phyloP scores from a whole-genome alignment of 2,329 filamentous ascomycete species.

The Thelonectria discophora region DNA sequence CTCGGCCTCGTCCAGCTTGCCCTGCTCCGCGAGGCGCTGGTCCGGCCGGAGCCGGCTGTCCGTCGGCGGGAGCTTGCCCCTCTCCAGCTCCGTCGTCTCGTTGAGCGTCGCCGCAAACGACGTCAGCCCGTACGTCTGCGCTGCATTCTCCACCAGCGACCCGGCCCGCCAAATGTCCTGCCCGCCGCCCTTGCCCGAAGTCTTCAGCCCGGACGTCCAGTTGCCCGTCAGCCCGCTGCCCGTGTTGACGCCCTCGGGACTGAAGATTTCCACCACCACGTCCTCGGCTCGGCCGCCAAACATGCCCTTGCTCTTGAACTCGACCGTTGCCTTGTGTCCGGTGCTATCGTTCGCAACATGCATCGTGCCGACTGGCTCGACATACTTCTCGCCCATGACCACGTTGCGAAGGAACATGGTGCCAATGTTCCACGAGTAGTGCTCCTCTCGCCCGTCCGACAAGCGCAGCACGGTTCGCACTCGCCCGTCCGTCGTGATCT shows the following conservation, averaged over 20 bases:
- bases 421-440: constrained; percentile 87
- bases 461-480: constrained; percentile 77
- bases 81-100: constrained; percentile 84
- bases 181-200: constrained; percentile 68
- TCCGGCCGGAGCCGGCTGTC: constrained; percentile 88
- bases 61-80: constrained; percentile 77
- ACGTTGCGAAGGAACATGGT: constrained; percentile 95
- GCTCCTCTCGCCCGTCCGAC: constrained; percentile 74
- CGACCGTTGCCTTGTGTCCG: constrained; percentile 83
- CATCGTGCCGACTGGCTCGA: constrained; percentile 94
- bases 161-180: constrained; percentile 83
- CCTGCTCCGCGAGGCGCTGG: constrained; percentile 84
- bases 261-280: constrained; percentile 78
- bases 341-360: constrained; percentile 84
- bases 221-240: constrained; percentile 78
- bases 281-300: constrained; percentile 96
- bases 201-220: constrained; percentile 80
- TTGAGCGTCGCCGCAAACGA: constrained; percentile 87
- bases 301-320: constrained; percentile 96
- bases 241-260: constrained; percentile 70
- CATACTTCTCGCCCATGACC: constrained; percentile 97
- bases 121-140: constrained; percentile 87
- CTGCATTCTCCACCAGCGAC: constrained; percentile 78
- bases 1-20: constrained; percentile 85
- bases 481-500: constrained; percentile 91